These are phyloP conservation scores for Coemansia sp. DNA, from an alignment of 192 early-diverging fungal species.

Conservation along the genomic window DNA sequence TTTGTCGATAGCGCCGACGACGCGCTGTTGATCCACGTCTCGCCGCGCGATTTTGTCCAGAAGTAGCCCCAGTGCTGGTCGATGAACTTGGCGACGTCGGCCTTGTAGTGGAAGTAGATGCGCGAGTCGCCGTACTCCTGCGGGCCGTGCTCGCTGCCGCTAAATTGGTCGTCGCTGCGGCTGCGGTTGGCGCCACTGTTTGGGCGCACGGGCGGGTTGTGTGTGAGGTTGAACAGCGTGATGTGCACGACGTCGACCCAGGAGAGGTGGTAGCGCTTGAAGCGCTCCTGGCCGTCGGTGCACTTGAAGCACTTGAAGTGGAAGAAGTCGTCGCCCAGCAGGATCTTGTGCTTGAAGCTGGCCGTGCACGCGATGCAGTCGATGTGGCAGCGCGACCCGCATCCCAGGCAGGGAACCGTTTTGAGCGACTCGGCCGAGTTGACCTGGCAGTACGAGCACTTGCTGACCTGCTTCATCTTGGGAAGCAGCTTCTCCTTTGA, in stretches of 20 bases:
- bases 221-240: conserved; percentile 61
- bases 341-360: conserved; percentile 53
- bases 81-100: conserved; percentile 63
- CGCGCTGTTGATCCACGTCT: conserved; percentile 63
- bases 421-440: conserved; percentile 53
- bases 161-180: conserved; percentile 42
- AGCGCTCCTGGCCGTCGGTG: conserved; percentile 52
- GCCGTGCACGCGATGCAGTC: conserved; percentile 57
- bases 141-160: conserved; percentile 48
- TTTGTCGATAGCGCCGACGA: conserved; percentile 57
- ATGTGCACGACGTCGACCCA: conserved; percentile 68
- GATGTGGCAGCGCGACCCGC: conserved; percentile 52
- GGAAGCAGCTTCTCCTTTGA: conserved; percentile 49
- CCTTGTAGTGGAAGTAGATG: conserved; percentile 55
- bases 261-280: conserved; percentile 57
- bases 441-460: conserved; percentile 47
- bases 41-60: conserved; percentile 59
- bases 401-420: conserved; percentile 47
- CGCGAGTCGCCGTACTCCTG: conserved; percentile 51
- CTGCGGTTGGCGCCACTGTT: conserved; percentile 12
- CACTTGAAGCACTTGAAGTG: conserved; percentile 59
- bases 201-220: conserved; percentile 35
- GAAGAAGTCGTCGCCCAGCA: conserved; percentile 69
- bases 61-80: conserved; percentile 64
- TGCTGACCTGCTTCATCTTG: conserved; percentile 51